Base-by-base conservation (phyloP, 768 basidiomycete species). In the Tubosaeta sp. region DNA sequence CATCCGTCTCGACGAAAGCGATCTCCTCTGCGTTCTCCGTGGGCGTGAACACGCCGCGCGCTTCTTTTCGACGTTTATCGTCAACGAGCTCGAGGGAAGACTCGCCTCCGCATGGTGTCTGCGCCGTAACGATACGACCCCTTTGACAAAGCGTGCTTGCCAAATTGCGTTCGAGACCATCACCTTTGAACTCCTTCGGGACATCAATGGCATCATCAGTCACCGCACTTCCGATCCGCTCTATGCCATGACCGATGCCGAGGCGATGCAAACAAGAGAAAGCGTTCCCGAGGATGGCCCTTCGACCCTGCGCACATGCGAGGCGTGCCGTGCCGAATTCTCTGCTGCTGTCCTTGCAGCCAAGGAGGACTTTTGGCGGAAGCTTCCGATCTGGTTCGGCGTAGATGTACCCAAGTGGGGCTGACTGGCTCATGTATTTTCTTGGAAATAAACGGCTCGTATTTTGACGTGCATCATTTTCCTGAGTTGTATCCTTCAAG, bases 61-160 rank as follows among this genome's bases (percentile, higher is more conserved):
- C 39, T 89, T 81, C 68, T 79, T 90, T 48, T 88, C 87, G 11
- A 85, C 84, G 9, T 90, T 90, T 64, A 79, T 90, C 60, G 83
- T 84, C 48, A 83, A 83, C 60, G 79, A 88, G 55, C 75, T 89
- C 19, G 87, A 89, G 71, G 82, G 83, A 43, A 75, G 88, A 54
- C 65, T 75, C 34, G 72, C 82, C 16, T 77, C 80, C 13, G 35
- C 62, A 9, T 62, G 62, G 54, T 88, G 86, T 62, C 56, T 77
- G 11, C 71, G 80, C 60, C 71, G 71, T n/a, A 71, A 73, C 60
- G 78, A 83, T 34, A 51, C 70, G 9, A 74, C 80, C 56, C 67
- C 72, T 4, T 55, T 72, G 31, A 70, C 68, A 31, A 75, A 75
- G 57, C 79, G 83, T 27, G 68, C 78, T 22, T 89, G 86, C 65